Evolutionary conservation across 139 green algal genomes (phyloP).

Genomic region (Micractinium sp.): DNA sequence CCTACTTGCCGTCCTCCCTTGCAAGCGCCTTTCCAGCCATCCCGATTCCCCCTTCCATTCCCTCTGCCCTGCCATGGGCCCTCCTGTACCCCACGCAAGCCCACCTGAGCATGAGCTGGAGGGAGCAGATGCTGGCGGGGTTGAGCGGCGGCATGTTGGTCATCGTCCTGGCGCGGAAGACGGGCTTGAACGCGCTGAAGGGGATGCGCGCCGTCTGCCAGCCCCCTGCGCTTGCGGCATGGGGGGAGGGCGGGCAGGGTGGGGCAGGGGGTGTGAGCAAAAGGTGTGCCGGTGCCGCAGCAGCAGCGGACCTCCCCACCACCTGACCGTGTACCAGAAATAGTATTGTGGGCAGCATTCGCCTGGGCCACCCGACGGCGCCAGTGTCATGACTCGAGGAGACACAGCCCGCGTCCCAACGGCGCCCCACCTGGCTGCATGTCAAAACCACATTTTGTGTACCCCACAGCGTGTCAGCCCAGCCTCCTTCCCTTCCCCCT

Average conservation of each 20-base stretch:
- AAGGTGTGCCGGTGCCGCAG: no score
- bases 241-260: not conserved
- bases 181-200: slow-evolving; percentile 84
- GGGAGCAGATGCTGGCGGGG: slow-evolving; percentile 56
- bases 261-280: no score
- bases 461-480: not conserved
- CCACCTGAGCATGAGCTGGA: slow-evolving; percentile 50
- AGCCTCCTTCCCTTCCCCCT: no score
- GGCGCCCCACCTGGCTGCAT: not conserved
- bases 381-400: no score
- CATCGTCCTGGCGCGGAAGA: slow-evolving; percentile 82
- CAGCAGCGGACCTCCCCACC: no score
- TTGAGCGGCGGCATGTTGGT: slow-evolving; percentile 57
- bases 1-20: no score
- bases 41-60: not conserved
- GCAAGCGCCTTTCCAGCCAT: no score
- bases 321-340: no score
- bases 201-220: slow-evolving; percentile 84
- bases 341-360: not conserved
- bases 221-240: slow-evolving; percentile 31
- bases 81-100: not conserved
- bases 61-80: not conserved
- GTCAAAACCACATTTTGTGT: not conserved
- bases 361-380: no score
- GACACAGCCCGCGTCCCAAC: no score